Base-by-base conservation (phyloP, 164 flowering plant species). In the Annona cherimola region DNA sequence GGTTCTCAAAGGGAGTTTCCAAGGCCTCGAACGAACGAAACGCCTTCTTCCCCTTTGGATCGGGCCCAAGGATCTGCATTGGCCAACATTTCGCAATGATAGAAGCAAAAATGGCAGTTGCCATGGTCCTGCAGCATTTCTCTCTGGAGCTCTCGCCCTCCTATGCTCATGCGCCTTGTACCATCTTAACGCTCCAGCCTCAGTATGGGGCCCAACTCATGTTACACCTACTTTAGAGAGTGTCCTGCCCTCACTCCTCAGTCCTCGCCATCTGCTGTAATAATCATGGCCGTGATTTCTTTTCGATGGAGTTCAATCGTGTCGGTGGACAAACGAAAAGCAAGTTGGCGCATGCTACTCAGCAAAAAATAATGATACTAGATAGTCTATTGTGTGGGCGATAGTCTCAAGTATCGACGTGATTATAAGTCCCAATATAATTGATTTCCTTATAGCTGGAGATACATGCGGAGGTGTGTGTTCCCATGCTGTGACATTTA, bases 121-220 rank as follows among this genome's bases (percentile, higher is more conserved):
- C 69, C 12, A 64, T 55, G 61, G 41, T 64, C 9, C 45, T 71
- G 45, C 67, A 44, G 16, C 18, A 63, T 18, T 71, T 71, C 54
- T 71, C 74, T 14, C 64, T 71, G n/a, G 12, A 44, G 16, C 68
- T 71, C 5, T 71, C 69, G 42, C 74, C 74, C 45, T 11, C 68
- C 20, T 71, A 63, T 50, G 39, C 74, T 45, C 74, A 63, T 7
- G 68, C 74, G 0, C 69, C 74, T 7, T 41, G 11, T 61, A 18
- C 60, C 14, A 26, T 35, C 41, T 8, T 62, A 9, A 71, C 60
- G 63, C 68, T 62, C n/a, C 71, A 69, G 41, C 71, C 71, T 4
- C 71, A 69, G 41, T 57, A 39, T 69, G 72, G 72, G 19, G 72
- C 72, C 6, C 66, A 60, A 61, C 26, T 70, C 12, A 35, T 70